Evolutionary conservation across 176 grass and related monocot species (phyloP).

Genomic region (Coix lacrymajobi): DNA sequence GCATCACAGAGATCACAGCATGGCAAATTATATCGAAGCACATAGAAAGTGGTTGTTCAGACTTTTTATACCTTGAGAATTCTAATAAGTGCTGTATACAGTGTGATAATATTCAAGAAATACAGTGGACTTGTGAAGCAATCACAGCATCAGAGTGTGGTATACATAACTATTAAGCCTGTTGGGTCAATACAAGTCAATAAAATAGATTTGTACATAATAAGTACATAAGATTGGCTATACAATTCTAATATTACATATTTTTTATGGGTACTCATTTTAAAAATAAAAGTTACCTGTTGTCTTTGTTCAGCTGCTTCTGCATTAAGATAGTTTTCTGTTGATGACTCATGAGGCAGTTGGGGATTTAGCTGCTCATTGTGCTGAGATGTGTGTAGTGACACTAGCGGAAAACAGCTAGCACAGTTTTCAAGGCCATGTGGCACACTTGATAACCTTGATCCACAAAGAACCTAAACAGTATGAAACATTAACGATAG

Average conservation of each 20-base stretch:
- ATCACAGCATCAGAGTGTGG: not conserved
- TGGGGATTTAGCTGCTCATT: slow-evolving; percentile 25
- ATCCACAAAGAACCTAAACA: not conserved
- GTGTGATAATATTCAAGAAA: not conserved
- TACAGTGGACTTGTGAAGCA: not conserved
- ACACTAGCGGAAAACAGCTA: slow-evolving; percentile 11
- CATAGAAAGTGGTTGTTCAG: not conserved
- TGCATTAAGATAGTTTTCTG: slow-evolving; percentile 7
- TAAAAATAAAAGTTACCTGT: slow-evolving; percentile 24
- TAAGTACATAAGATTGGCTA: slow-evolving; percentile 1
- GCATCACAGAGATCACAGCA: not conserved
- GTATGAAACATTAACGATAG: not conserved
- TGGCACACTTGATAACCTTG: not conserved
- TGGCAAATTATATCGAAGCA: not conserved
- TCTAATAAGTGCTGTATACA: not conserved
- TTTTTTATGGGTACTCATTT: not conserved
- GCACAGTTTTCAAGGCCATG: not conserved
- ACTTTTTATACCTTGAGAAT: not conserved
- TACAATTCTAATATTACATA: not conserved
- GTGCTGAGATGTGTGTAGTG: slow-evolving; percentile 13
- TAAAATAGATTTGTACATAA: not conserved
- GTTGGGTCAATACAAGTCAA: not conserved
- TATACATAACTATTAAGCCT: not conserved
- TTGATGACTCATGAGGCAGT: slow-evolving; percentile 20
- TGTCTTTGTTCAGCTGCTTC: slow-evolving; percentile 13